Evolutionary conservation across 495 filamentous ascomycete species (phyloP).

Genomic region (Tuber borchii): DNA sequence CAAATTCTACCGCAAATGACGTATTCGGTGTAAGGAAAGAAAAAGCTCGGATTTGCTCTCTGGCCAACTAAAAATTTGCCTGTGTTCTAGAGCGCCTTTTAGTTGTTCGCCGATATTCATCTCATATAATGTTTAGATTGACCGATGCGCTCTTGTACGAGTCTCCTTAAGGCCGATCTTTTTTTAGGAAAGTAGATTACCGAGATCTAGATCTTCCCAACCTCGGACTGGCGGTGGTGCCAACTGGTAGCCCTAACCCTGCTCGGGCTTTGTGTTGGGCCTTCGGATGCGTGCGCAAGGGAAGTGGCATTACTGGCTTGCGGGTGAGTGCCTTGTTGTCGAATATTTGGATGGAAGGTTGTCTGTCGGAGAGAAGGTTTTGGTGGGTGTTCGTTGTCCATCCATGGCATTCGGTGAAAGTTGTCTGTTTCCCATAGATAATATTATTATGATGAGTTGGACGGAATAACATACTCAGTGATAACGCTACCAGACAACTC

Average conservation of each 20-base stretch:
- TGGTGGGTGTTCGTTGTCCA: not conserved
- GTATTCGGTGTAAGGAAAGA: not conserved
- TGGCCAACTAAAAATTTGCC: not conserved
- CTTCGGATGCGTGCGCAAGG: not conserved
- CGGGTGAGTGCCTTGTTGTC: not conserved
- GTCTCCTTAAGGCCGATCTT: not conserved
- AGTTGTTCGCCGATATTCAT: not conserved
- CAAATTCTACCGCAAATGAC: not conserved
- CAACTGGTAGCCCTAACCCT: conserved; percentile 4
- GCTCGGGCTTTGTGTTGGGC: not conserved
- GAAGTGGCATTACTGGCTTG: not conserved
- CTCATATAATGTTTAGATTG: not conserved
- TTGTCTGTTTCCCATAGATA: not conserved
- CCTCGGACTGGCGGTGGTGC: not conserved
- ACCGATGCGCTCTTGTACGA: not conserved
- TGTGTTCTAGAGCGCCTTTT: not conserved
- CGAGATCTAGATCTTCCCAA: not conserved
- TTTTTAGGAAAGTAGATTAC: conserved; percentile 2
- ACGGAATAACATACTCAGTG: not conserved
- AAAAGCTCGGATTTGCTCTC: not conserved
- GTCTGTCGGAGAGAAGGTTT: not conserved
- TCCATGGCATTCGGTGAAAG: not conserved
- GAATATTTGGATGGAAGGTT: conserved; percentile 1
- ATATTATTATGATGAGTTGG: not conserved
- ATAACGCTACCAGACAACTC: not conserved